A percentile compares a stretch with the other conserved stretches of the same genome.
These are phyloP conservation scores for Eucalyptus cloeziana DNA, from an alignment of 345 rosid species.

Conservation along the genomic window DNA sequence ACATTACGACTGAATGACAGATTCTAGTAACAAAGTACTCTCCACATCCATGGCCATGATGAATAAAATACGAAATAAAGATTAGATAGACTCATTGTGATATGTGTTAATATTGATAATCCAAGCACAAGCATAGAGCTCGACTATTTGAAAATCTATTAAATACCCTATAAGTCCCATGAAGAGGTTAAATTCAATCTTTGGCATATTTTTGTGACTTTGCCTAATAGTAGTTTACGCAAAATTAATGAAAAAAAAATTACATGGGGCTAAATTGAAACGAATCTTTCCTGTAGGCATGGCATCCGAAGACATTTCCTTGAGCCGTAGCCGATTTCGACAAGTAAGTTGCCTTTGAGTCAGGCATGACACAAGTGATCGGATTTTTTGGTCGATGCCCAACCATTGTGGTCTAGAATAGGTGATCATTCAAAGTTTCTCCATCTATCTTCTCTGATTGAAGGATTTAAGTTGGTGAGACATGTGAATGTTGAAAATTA, in stretches of 20 bases:
- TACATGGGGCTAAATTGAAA: background rate
- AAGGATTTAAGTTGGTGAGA: background rate
- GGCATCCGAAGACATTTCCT: background rate
- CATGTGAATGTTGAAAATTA: background rate
- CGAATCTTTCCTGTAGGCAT: background rate
- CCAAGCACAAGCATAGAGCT: background rate
- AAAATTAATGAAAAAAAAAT: background rate
- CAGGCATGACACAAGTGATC: background rate
- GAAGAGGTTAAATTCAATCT: background rate
- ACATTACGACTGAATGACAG: background rate
- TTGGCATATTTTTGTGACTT: background rate
- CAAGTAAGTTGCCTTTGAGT: background rate
- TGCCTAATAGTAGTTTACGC: background rate
- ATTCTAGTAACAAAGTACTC: background rate
- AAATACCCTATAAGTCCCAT: fast-evolving
- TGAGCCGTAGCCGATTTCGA: background rate
- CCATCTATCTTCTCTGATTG: background rate
- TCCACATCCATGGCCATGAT: background rate
- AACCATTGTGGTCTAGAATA: background rate
- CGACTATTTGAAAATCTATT: background rate
- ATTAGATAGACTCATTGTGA: background rate
- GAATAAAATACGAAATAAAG: background rate
- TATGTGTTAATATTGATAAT: background rate
- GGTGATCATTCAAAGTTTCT: background rate
- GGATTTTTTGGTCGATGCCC: background rate